Base-by-base conservation (phyloP, 306 rosid species). In the Coriaria nepalensis region DNA sequence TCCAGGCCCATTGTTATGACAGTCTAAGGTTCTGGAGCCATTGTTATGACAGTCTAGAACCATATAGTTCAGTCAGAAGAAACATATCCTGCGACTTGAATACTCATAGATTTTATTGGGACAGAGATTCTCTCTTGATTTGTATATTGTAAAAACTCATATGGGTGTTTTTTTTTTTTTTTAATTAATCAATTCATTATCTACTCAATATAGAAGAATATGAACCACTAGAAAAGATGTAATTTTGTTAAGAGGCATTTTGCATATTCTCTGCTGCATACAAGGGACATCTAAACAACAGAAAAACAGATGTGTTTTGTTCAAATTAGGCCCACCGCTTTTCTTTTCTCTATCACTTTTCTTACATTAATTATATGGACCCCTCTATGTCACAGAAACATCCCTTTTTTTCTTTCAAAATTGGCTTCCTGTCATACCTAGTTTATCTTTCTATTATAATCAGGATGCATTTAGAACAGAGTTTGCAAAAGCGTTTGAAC, bases 291-390 rank as follows among this genome's bases (percentile, higher is more conserved):
- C 59, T 57, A 45, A 43, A 57, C 65, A 66, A 53, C 46, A 53
- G 56, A 65, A 55, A 60, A 74, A 61, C 47, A 43, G 67, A 53
- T 57, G 43, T 61, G 56, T 20, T 20, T 20, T 62, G 59, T 40
- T 39, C 47, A 37, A 56, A 46, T 64, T 53, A 20, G 76, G 41
- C 69, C 79, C 78, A 68, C 67, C 56, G 52, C 66, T 49, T 29
- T 35, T 13, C 33, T 29, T 53, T 13, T 4, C 13, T 40, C 35
- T 60, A 54, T 62, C 76, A 46, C 35, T 57, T 57, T 74, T 52
- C 15, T 49, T 50, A n/a, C 55, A 50, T 58, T 59, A 33, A 49
- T 43, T 56, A 50, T 35, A 47, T 60, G 65, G 73, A 64, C 65
- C 73, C 75, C 77, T 55, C 47, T 36, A 8, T 39, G 53, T 56